phyloP scores from a whole-genome alignment of 2,329 filamentous ascomycete genomes.

The Curvularia hawaiiensis region DNA sequence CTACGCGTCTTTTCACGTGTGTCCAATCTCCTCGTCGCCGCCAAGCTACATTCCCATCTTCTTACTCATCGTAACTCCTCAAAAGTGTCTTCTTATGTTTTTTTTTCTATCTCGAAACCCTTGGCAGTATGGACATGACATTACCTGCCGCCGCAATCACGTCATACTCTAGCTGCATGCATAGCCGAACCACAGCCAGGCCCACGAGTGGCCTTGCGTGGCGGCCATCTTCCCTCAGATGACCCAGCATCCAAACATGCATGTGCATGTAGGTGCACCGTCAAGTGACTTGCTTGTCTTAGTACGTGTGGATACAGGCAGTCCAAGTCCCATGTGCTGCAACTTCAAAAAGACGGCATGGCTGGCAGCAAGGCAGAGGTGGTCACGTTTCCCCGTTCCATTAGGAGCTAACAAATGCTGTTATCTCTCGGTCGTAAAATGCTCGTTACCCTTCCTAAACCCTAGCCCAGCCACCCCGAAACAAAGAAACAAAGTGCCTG shows the following conservation, averaged over 20 bases:
- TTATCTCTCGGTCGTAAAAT: conserved; percentile 19
- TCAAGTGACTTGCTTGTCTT: conserved; percentile 13
- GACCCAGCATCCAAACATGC: conserved; percentile 1
- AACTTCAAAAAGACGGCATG: not conserved
- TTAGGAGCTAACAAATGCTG: conserved; percentile 11
- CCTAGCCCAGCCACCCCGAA: conserved; percentile 2
- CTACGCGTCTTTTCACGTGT: conserved; percentile 8
- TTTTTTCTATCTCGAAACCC: not conserved
- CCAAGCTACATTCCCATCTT: not conserved
- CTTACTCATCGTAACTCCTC: conserved; percentile 1
- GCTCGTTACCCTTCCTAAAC: conserved; percentile 12
- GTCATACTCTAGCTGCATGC: conserved; percentile 15
- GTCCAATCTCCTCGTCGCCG: not conserved
- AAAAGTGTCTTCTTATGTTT: not conserved
- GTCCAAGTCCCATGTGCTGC: not conserved
- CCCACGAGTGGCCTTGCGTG: conserved; percentile 4
- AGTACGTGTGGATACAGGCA: not conserved
- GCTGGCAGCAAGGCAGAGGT: not conserved
- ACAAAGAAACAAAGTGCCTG: not conserved
- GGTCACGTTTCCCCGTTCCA: conserved; percentile 4
- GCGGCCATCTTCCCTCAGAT: conserved; percentile 5
- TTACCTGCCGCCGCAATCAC: conserved; percentile 8
- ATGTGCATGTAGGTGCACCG: conserved; percentile 1
- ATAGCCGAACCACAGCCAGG: conserved; percentile 12
- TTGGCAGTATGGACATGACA: conserved; percentile 1